A percentile compares a stretch with the other conserved stretches of the same genome.
phyloP scores from a whole-genome alignment of 1,284 basidiomycete species.

The Leccinum subatratum region DNA sequence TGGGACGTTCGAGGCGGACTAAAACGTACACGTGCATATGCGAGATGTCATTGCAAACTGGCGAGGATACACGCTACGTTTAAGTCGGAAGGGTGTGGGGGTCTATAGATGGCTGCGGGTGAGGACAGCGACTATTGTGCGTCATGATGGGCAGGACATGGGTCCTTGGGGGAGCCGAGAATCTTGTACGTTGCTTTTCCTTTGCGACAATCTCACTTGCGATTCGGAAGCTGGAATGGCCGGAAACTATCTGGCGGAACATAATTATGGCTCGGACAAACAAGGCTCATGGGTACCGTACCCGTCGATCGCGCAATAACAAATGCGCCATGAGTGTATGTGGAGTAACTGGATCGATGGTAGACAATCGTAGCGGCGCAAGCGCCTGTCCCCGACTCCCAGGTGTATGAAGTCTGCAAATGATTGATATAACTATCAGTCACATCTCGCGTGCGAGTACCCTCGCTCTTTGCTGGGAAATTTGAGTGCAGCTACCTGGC shows the following conservation, averaged over 20 bases:
- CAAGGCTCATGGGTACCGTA: background rate
- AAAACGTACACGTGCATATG: background rate
- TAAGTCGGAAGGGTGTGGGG: background rate
- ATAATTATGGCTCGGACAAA: too few species aligned
- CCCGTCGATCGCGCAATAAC: background rate
- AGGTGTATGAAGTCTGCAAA: too few species aligned
- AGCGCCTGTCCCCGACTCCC: too few species aligned
- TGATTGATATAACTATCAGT: too few species aligned
- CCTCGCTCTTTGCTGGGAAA: too few species aligned
- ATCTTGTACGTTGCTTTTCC: slow-evolving; percentile 12
- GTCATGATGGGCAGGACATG: background rate
- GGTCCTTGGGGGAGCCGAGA: background rate
- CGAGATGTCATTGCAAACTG: background rate
- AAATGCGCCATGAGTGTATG: background rate
- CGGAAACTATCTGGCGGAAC: background rate
- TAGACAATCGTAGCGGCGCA: background rate
- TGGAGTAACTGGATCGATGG: slow-evolving; percentile 2
- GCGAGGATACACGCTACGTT: slow-evolving; percentile 4
- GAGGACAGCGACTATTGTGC: too few species aligned
- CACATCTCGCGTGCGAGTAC: too few species aligned
- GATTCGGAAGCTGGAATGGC: background rate
- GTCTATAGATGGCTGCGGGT: too few species aligned
- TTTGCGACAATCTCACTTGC: slow-evolving; percentile 14
- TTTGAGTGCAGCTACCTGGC: too few species aligned
- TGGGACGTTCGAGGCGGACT: background rate